phyloP scores from a whole-genome alignment of 176 grass and related monocot genomes.

The Puccinellia tenuiflora region DNA sequence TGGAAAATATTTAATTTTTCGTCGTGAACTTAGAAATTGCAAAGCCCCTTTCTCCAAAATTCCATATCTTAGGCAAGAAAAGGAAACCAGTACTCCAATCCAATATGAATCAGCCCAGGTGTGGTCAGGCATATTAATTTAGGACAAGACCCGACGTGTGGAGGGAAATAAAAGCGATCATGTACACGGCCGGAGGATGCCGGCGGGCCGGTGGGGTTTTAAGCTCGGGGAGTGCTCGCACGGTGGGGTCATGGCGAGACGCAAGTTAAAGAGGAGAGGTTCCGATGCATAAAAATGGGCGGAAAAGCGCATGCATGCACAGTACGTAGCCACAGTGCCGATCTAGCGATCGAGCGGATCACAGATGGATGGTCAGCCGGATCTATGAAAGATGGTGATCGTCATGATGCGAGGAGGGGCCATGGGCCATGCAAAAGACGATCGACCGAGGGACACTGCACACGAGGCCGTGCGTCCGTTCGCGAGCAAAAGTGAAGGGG shows the following conservation, averaged over 20 bases:
- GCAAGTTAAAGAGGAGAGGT: not conserved
- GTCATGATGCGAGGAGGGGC: not conserved
- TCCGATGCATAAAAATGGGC: slow-evolving; percentile 13
- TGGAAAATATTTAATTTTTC: not conserved
- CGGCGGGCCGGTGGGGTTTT: slow-evolving; percentile 1
- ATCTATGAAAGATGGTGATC: not conserved
- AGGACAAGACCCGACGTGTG: slow-evolving; percentile 16
- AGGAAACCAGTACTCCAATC: not conserved
- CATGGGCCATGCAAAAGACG: slow-evolving; percentile 40
- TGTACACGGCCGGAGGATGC: slow-evolving; percentile 4
- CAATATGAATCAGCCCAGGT: not conserved
- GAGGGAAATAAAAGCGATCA: slow-evolving; percentile 27
- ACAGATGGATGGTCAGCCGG: not conserved
- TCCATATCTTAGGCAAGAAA: not conserved
- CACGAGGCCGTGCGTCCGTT: not conserved
- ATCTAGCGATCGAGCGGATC: not conserved
- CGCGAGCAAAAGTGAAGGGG: slow-evolving; percentile 14
- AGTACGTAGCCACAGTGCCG: slow-evolving; percentile 2
- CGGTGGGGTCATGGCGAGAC: not conserved
- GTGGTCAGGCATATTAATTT: slow-evolving; percentile 24
- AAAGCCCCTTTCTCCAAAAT: not conserved
- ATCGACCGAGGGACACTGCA: not conserved
- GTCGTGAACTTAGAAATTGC: not conserved
- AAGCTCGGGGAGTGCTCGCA: not conserved
- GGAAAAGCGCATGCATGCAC: not conserved